phyloP scores from a whole-genome alignment of 768 basidiomycete species.

The Agaricus sinodeliciosus region DNA sequence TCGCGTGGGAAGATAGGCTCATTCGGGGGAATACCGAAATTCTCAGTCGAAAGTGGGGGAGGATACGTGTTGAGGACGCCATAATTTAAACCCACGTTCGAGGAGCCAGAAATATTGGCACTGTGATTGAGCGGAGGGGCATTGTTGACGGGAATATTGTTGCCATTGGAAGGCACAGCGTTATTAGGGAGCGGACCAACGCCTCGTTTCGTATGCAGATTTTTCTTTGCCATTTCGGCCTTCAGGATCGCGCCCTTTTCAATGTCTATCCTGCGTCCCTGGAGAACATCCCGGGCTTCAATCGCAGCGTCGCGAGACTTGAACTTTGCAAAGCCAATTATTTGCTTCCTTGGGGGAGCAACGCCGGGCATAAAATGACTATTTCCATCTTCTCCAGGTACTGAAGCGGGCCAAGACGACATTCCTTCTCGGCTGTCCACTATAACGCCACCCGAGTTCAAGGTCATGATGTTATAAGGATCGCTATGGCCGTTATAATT shows the following conservation, averaged over 20 bases:
- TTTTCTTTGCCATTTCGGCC: slow-evolving; percentile 99
- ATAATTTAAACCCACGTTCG: not conserved
- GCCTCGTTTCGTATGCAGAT: slow-evolving; percentile 90
- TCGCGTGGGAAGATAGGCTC: slow-evolving; percentile 11
- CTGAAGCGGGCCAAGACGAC: slow-evolving; percentile 55
- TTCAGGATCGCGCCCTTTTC: slow-evolving; percentile 91
- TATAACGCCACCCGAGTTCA: slow-evolving; percentile 80
- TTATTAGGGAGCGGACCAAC: slow-evolving; percentile 54
- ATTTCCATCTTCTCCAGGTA: slow-evolving; percentile 26
- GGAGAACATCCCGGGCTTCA: slow-evolving; percentile 79
- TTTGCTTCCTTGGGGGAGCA: slow-evolving; percentile 80
- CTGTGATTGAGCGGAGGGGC: slow-evolving; percentile 15
- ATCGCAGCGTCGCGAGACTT: slow-evolving; percentile 81
- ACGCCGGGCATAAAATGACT: slow-evolving; percentile 26
- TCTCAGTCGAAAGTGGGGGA: slow-evolving; percentile 1
- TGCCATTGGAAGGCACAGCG: slow-evolving; percentile 22
- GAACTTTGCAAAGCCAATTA: slow-evolving; percentile 98
- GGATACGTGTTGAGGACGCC: slow-evolving; percentile 1
- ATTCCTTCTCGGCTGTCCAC: slow-evolving; percentile 75
- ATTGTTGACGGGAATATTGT: slow-evolving; percentile 12
- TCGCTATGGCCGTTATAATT: slow-evolving; percentile 55
- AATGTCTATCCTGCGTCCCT: slow-evolving; percentile 85
- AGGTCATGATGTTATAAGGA: slow-evolving; percentile 77
- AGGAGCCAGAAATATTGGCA: slow-evolving; percentile 1
- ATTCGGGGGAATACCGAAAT: slow-evolving; percentile 1